Conservation (phyloP, 768 basidiomycete genomes). For the Mycena belliarum region DNA sequence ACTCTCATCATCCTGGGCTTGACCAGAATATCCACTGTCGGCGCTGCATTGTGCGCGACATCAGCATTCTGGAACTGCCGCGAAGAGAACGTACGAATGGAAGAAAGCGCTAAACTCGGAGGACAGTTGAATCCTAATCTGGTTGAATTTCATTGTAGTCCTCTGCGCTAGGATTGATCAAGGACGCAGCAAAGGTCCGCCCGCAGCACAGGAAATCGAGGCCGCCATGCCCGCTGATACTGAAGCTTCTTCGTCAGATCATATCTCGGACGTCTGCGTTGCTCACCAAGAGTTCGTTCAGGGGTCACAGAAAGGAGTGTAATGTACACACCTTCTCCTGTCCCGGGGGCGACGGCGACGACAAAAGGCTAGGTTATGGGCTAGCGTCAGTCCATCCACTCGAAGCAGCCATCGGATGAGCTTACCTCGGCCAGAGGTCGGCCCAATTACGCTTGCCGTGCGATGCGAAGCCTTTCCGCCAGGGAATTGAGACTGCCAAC, state of each 20-base stretch:
- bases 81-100: not conserved
- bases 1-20: not conserved
- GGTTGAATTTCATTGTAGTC: too few species aligned
- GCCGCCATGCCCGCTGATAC: not conserved
- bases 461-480: not conserved
- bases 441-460: constrained; percentile 14
- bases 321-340: not conserved
- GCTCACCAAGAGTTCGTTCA: not conserved
- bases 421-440: constrained; percentile 14
- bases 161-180: too few species aligned
- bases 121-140: not conserved
- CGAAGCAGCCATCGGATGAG: not conserved
- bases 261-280: not conserved
- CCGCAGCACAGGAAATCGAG: not conserved
- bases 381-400: not conserved
- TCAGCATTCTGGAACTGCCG: not conserved
- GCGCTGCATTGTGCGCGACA: constrained; percentile 1
- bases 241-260: constrained; percentile 2
- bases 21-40: not conserved
- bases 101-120: not conserved
- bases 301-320: not conserved
- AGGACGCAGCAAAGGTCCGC: not conserved
- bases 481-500: constrained; percentile 10
- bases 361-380: not conserved
- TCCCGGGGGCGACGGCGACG: not conserved